Conservation (phyloP, 371 early-diverging fungal genomes). For the Gilbertella persicaria region DNA sequence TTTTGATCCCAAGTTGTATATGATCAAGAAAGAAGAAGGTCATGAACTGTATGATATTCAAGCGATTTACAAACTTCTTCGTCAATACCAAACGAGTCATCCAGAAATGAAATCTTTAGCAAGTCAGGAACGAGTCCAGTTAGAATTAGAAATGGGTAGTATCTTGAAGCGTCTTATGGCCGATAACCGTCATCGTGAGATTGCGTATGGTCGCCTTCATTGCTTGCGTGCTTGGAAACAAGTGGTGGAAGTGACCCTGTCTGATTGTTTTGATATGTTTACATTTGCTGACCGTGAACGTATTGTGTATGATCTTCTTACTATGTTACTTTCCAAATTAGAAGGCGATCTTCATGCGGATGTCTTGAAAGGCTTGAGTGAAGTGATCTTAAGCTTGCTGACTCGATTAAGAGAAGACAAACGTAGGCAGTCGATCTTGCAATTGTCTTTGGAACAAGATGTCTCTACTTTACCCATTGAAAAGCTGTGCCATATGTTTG, state of each 20-base stretch:
- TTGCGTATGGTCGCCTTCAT: conserved; percentile 62
- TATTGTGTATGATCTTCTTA: conserved; percentile 62
- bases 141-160: conserved; percentile 52
- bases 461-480: conserved; percentile 50
- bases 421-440: conserved; percentile 6
- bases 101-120: conserved; percentile 31
- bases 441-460: neutral
- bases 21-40: conserved; percentile 25
- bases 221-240: conserved; percentile 82
- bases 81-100: conserved; percentile 19
- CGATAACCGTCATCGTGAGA: conserved; percentile 67
- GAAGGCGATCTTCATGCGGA: conserved; percentile 17
- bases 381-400: conserved; percentile 55
- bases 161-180: conserved; percentile 58
- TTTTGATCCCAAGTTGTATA: conserved; percentile 19
- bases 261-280: conserved; percentile 66
- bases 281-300: conserved; percentile 59
- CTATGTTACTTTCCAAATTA: conserved; percentile 53
- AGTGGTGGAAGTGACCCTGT: conserved; percentile 72
- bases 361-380: conserved; percentile 38
- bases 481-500: conserved; percentile 53
- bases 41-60: conserved; percentile 64
- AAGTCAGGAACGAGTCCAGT: conserved; percentile 36
- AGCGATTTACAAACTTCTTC: conserved; percentile 41
- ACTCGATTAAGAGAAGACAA: conserved; percentile 39